Conservation (phyloP, 2,329 filamentous ascomycete genomes). For the Penicillium expansum region DNA sequence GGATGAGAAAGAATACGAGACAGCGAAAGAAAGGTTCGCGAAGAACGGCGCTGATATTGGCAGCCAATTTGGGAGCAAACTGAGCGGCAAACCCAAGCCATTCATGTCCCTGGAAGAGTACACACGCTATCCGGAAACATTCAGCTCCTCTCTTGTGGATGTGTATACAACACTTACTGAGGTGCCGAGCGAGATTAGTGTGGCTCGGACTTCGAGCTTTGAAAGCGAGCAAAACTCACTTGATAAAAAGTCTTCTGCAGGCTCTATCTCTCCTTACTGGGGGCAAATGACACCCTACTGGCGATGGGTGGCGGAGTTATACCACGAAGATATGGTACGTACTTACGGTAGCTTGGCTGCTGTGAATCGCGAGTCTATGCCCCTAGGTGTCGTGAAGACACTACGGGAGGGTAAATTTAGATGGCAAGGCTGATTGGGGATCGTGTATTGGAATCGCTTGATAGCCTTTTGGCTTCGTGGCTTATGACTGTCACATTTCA, state of each 20-base stretch:
- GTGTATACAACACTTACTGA: constrained; percentile 36
- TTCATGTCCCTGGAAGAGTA: constrained; percentile 45
- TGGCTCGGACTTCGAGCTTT: constrained; percentile 31
- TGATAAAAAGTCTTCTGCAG: constrained; percentile 1
- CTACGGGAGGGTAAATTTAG: constrained; percentile 41
- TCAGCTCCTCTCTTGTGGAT: constrained; percentile 26
- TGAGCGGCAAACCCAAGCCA: constrained; percentile 11
- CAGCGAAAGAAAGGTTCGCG: constrained; percentile 33
- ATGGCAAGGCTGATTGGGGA: constrained; percentile 38
- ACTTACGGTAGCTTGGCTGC: constrained; percentile 42
- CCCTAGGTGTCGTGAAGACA: constrained; percentile 44
- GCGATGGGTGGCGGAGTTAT: constrained; percentile 44
- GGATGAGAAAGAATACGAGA: constrained; percentile 57
- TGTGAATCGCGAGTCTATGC: constrained; percentile 42
- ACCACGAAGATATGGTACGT: constrained; percentile 41
- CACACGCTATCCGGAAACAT: constrained; percentile 35
- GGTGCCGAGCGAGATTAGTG: constrained; percentile 32
- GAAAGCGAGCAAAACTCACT: constrained; percentile 20
- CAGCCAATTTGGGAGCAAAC: constrained; percentile 1
- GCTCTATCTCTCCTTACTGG: constrained; percentile 29
- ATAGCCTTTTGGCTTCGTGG: not conserved
- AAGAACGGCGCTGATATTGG: constrained; percentile 22
- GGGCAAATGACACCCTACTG: constrained; percentile 42
- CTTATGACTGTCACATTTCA: too few relatives aligned
- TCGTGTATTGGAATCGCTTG: too few relatives aligned